Evolutionary conservation across 805 yeast species (phyloP).

Genomic region (Starmerella vitae): DNA sequence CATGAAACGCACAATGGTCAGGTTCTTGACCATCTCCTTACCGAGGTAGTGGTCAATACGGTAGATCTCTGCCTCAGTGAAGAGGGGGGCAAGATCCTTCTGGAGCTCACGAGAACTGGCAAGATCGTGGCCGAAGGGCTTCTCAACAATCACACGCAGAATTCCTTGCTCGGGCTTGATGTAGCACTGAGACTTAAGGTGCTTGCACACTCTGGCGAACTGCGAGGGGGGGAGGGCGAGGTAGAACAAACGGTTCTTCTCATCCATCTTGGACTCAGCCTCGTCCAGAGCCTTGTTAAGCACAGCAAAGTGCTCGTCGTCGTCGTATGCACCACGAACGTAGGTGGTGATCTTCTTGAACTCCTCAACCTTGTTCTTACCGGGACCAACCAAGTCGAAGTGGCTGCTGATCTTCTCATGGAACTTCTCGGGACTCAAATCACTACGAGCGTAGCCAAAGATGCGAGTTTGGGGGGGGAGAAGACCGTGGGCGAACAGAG

Average conservation of each 20-base stretch:
- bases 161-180: conserved; percentile 43
- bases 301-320: conserved; percentile 53
- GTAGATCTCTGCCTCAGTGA: conserved; percentile 80
- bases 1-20: conserved; percentile 78
- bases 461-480: conserved; percentile 58
- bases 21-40: conserved; percentile 93
- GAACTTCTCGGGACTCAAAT: conserved; percentile 53
- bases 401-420: conserved; percentile 49
- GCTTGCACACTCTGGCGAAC: conserved; percentile 63
- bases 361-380: conserved; percentile 34
- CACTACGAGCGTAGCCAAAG: conserved; percentile 85
- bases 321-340: conserved; percentile 67
- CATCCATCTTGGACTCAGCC: conserved; percentile 38
- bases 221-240: conserved; percentile 92
- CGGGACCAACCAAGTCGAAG: conserved; percentile 42
- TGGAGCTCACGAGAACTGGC: conserved; percentile 66
- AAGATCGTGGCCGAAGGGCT: conserved; percentile 93
- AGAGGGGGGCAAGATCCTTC: conserved; percentile 63
- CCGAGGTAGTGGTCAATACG: conserved; percentile 97
- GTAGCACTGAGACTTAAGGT: conserved; percentile 57
- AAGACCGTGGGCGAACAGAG: conserved; percentile 51
- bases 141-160: conserved; percentile 80
- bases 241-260: conserved; percentile 74
- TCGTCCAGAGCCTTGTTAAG: conserved; percentile 43
- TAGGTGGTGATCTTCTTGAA: conserved; percentile 59